A percentile compares a stretch with the other conserved stretches of the same genome.
Conservation (phyloP, 164 flowering plant species). For the Taxillus chinensis region DNA sequence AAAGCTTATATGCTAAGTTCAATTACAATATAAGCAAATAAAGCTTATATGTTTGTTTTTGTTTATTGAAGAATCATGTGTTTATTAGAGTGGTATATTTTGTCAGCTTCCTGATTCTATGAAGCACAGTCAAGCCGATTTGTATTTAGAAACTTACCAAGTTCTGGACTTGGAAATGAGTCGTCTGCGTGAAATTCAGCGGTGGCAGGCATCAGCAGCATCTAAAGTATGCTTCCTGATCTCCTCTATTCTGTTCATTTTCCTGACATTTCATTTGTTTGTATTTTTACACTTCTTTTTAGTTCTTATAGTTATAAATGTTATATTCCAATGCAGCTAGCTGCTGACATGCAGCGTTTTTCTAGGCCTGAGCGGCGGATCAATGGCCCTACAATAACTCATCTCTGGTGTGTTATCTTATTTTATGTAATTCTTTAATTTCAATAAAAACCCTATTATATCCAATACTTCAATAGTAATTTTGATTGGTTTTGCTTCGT, state of each 20-base stretch:
- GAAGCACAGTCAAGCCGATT: slow-evolving; percentile 96
- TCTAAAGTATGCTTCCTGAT: slow-evolving; percentile 48
- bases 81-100: not conserved
- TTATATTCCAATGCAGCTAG: slow-evolving; percentile 49
- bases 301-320: not conserved
- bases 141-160: slow-evolving; percentile 93
- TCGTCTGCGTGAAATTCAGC: slow-evolving; percentile 93
- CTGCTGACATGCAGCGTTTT: slow-evolving; percentile 98
- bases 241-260: not conserved
- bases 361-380: slow-evolving; percentile 95
- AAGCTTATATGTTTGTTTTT: no score
- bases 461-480: no score
- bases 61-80: not conserved
- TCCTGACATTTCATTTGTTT: not conserved
- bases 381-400: slow-evolving; percentile 94
- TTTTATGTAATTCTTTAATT: no score
- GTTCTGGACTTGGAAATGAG: slow-evolving; percentile 99
- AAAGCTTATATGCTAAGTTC: no score
- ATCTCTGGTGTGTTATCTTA: slow-evolving; percentile 60
- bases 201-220: slow-evolving; percentile 94
- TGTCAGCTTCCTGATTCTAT: slow-evolving; percentile 97
- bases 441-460: no score
- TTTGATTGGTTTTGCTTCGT: no score
- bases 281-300: not conserved
- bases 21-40: no score